Percentiles rank a stretch among this genome's conserved stretches.
Evolutionary conservation across 352 stramenopile genomes (phyloP).

Genomic region (Blastocystis sp.): DNA sequence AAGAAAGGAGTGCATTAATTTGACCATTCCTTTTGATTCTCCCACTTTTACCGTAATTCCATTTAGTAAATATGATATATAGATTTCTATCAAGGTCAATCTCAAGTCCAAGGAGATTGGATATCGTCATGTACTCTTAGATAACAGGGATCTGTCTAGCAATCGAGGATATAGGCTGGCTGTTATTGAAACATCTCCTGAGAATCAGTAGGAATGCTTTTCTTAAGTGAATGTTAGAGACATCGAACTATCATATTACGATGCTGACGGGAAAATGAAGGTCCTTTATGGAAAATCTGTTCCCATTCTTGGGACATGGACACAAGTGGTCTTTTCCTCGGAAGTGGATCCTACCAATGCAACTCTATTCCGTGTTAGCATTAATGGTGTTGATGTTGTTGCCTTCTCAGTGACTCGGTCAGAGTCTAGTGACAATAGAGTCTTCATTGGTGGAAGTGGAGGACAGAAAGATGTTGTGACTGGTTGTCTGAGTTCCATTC

Average conservation of each 20-base stretch:
- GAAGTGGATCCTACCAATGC: neutral
- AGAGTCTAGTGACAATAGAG: neutral
- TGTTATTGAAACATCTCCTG: neutral
- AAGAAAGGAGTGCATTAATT: neutral
- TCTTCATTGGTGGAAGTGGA: neutral
- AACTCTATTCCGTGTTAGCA: neutral
- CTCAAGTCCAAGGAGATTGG: neutral
- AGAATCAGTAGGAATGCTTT: neutral
- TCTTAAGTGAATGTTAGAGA: neutral
- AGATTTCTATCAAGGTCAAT: conserved; percentile 14
- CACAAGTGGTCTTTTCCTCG: neutral
- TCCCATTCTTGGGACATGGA: neutral
- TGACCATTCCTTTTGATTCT: conserved; percentile 12
- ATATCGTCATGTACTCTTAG: neutral
- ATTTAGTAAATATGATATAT: neutral
- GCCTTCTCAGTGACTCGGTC: neutral
- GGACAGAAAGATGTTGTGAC: neutral
- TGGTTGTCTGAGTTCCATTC: neutral
- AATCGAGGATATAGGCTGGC: neutral
- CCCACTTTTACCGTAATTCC: neutral
- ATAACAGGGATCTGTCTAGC: neutral
- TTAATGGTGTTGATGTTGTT: neutral
- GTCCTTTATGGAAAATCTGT: neutral
- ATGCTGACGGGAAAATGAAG: neutral
- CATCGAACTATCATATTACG: neutral